Base-by-base conservation (phyloP, 2,329 filamentous ascomycete species). In the Gaeumannomyces tritici region DNA sequence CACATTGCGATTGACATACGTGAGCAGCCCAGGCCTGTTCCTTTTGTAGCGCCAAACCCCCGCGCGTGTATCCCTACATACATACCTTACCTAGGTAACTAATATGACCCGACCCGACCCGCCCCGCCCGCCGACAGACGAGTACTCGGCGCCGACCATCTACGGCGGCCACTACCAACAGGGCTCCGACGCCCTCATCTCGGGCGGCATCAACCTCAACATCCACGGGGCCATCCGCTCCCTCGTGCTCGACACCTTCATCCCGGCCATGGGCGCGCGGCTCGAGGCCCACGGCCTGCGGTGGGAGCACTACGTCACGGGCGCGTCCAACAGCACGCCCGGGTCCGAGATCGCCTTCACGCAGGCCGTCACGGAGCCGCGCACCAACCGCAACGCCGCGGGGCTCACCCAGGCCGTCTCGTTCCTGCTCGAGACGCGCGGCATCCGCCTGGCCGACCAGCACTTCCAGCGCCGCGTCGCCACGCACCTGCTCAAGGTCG, bases 281-380 rank as follows among this genome's bases (percentile, higher is more conserved):
- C 35, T 60, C 27, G 59, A 60, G 28, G 29, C 27, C 2, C 42
- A 55, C 33, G 59, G 59, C 28, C 59, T 60, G 42, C 59, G 59
- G 5, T 60, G 59, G 59, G 59, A 60, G 28, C 59, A 54, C 59
- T 60, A 60, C 42, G 59, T 61, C 15, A 61, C 59, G 18, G 59
- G 59, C 21, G 2, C 27, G 6, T 54, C 47, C 42, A 61, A 55
- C 59, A 55, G 35, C 35, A 55, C 59, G 8, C 59, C 35, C 9
- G 59, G 59, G 12, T 59, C 58, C 24, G 33, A 35, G 33, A 61
- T 55, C 59, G 28, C 24, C 15, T 51, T 55, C 7, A 13, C n/a
- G 27, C 42, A 61, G 47, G 59, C 59, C 59, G 59, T 54, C 21
- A 61, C 42, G 15, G 59, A 61, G 42, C 35, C 59, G 24, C 42